Evolutionary conservation across 2,329 filamentous ascomycete species (phyloP), one percentile per base, ranked within the genome.

Genomic region (Trichoderma sp.): DNA sequence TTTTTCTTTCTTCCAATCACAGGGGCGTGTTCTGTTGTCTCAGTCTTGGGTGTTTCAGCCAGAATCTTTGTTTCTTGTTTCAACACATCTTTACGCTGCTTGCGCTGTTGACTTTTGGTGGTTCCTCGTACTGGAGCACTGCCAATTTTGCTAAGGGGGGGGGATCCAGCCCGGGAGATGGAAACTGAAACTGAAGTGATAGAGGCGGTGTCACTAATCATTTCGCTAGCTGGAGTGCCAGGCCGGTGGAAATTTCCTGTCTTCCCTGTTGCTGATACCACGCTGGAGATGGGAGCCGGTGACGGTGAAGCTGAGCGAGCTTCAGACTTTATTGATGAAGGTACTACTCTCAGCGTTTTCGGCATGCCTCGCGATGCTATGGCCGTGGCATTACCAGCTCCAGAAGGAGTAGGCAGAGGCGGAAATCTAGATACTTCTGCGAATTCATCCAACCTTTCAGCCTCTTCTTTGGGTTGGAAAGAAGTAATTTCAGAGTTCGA

Each of bases 1-100:
- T 95, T 96, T 84, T 93, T 95, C 83, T 94, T 94, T 64, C 92
- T 88, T 40, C 91, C 91, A 60, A 93, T 78, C 52, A 96, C 91
- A 0, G 93, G 92, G 8, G 89, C 92, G 72, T 88, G 86, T 72
- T 88, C 86, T 63, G 87, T 83, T 14, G 84, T 78, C 70, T 90
- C 89, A 16, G 81, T 75, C 60, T 84, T 83, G 72, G 86, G 75
- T 0, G 81, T 74, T 71, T 88, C 86, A 3, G 79, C 81, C 70
- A 89, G 84, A 40, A 84, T 77, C 21, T 83, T 85, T 3, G 85
- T 85, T 68, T 91, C 89, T 74, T 89, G 88, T 75, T 89, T 91
- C 70, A 88, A 82, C 21, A 85, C 86, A 72, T 91, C 89, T 77
- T 89, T 90, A 72, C 90, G 88, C 75, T 92, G 88, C 79, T 94